Percentiles rank a stretch among this genome's conserved stretches.
phyloP scores from a whole-genome alignment of 805 yeast genomes.

The Scheffersomyces stipitis region DNA sequence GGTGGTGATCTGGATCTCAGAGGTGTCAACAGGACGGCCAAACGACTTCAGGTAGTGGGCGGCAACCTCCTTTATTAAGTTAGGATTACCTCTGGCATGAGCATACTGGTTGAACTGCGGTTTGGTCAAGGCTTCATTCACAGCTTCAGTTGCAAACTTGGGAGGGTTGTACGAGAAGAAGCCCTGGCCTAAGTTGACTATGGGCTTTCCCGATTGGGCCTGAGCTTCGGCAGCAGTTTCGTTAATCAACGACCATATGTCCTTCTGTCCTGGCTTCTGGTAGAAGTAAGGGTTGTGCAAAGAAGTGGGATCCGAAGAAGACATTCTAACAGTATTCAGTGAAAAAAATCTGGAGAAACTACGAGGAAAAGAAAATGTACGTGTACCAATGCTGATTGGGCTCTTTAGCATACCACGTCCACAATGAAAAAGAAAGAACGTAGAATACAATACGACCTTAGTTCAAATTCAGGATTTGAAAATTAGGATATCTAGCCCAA shows the following conservation, averaged over 20 bases:
- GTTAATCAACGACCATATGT: slow-evolving; percentile 93
- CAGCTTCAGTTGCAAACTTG: slow-evolving; percentile 83
- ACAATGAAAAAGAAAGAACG: too few species aligned
- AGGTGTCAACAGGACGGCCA: slow-evolving; percentile 53
- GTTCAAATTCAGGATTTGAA: too few species aligned
- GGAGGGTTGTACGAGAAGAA: slow-evolving; percentile 97
- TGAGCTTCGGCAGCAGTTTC: slow-evolving; percentile 91
- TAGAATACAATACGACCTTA: too few species aligned
- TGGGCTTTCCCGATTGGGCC: slow-evolving; percentile 65
- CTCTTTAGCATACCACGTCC: too few species aligned
- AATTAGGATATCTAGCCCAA: too few species aligned
- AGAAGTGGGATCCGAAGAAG: slow-evolving; percentile 20
- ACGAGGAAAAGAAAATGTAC: too few species aligned
- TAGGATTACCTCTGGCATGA: slow-evolving; percentile 83
- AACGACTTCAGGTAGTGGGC: slow-evolving; percentile 69
- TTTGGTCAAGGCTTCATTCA: slow-evolving; percentile 66
- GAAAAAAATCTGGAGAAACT: too few species aligned
- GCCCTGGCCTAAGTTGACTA: slow-evolving; percentile 93
- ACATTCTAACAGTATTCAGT: too few species aligned
- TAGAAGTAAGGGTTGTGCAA: slow-evolving; percentile 64
- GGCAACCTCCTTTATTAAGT: slow-evolving; percentile 67
- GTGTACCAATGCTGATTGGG: too few species aligned
- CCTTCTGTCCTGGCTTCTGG: slow-evolving; percentile 65
- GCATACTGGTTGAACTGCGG: slow-evolving; percentile 90
- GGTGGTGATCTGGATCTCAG: slow-evolving; percentile 79